Evolutionary conservation across 1,284 basidiomycete species (phyloP).

Genomic region (Boletus subluridellus): DNA sequence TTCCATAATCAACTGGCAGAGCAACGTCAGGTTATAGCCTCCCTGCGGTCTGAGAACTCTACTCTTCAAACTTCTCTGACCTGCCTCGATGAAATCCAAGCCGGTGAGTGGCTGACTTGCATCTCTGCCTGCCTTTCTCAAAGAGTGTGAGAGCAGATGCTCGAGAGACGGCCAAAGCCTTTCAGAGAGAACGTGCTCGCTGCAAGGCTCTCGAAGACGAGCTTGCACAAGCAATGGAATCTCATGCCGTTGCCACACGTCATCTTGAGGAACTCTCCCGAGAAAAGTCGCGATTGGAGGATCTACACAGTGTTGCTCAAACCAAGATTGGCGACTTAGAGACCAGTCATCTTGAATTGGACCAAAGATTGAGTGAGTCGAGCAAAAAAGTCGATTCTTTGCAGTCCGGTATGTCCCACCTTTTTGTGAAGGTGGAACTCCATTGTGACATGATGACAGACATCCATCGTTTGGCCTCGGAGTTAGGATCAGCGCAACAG

Average conservation of each 20-base stretch:
- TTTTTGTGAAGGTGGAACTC: not conserved
- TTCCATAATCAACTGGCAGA: conserved; percentile 19
- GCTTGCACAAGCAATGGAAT: conserved; percentile 17
- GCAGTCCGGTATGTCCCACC: conserved; percentile 19
- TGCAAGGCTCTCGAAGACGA: conserved; percentile 19
- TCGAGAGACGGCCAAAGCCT: conserved; percentile 2
- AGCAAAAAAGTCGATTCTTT: conserved; percentile 13
- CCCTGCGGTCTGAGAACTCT: conserved; percentile 19
- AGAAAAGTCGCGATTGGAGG: conserved; percentile 32
- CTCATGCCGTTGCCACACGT: conserved; percentile 6
- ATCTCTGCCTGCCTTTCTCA: not conserved
- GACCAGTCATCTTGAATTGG: conserved; percentile 7
- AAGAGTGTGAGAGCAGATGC: conserved; percentile 10
- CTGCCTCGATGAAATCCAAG: conserved; percentile 12
- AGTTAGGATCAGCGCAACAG: conserved; percentile 18
- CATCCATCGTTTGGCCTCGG: conserved; percentile 14
- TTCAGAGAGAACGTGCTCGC: conserved; percentile 21
- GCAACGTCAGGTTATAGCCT: conserved; percentile 15
- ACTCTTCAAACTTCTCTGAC: conserved; percentile 18
- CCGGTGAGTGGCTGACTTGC: conserved; percentile 10
- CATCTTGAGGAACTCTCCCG: conserved; percentile 20
- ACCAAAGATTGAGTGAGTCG: conserved; percentile 11
- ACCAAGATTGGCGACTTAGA: conserved; percentile 21
- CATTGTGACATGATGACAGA: conserved; percentile 19
- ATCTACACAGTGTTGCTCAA: conserved; percentile 20